Percentiles rank a stretch among this genome's conserved stretches.
Conservation (phyloP, 2,329 filamentous ascomycete species). For the Fusarium pseudonygamai region DNA sequence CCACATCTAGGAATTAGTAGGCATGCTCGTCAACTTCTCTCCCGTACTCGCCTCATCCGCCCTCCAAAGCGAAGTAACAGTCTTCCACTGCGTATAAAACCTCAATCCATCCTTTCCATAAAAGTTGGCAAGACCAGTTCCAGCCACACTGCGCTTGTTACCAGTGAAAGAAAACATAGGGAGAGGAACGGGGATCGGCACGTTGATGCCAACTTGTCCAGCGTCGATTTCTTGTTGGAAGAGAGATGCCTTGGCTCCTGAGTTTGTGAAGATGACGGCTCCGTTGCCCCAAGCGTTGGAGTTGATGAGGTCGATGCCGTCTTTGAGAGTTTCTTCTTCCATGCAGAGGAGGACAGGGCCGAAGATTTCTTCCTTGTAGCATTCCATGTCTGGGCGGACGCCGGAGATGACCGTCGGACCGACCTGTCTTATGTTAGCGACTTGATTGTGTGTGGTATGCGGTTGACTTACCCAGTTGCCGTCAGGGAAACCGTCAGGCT, state of each 20-base stretch:
- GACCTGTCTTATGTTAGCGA: conserved; percentile 47
- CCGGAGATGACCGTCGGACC: conserved; percentile 81
- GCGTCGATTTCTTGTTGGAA: conserved; percentile 83
- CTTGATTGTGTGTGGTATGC: fast-evolving
- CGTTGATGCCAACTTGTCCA: conserved; percentile 82
- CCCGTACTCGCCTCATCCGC: conserved; percentile 21
- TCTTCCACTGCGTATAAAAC: conserved; percentile 95
- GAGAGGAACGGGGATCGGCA: conserved; percentile 73
- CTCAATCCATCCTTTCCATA: conserved; percentile 88
- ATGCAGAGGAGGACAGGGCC: conserved; percentile 81
- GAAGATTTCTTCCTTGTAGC: conserved; percentile 84
- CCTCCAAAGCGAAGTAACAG: conserved; percentile 85
- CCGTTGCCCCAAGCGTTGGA: conserved; percentile 84
- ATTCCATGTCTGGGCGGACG: conserved; percentile 78
- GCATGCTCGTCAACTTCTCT: conserved; percentile 28
- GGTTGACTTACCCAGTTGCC: conserved; percentile 62
- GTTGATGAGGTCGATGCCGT: conserved; percentile 81
- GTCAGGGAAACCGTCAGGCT: conserved; percentile 74
- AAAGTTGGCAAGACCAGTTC: conserved; percentile 87
- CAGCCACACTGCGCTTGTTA: conserved; percentile 85
- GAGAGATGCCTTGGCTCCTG: conserved; percentile 73
- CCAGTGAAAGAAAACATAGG: conserved; percentile 75
- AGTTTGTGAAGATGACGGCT: conserved; percentile 79
- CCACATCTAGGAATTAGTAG: not conserved
- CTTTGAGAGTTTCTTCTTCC: conserved; percentile 76